Base-by-base conservation (phyloP, 164 flowering plant genomes). In the Aristolochia fimbriata region DNA sequence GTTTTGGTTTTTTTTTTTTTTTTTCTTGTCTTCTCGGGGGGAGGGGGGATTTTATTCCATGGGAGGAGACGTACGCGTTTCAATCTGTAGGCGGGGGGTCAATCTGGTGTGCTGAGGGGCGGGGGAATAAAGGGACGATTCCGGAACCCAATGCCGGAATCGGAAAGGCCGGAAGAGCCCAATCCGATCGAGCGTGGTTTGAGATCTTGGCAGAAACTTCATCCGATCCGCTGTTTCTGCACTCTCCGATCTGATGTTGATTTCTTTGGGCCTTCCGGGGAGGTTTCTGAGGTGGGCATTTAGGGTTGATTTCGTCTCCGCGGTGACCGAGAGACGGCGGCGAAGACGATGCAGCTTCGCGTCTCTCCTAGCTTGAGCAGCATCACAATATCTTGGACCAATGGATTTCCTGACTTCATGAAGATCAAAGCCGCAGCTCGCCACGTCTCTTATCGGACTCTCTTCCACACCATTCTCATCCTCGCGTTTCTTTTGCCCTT, bases 281-380 rank as follows among this genome's bases (percentile, higher is more conserved):
- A 63, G 43, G 49, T 60, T 21, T 33, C 22, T 63, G 37, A 46
- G 51, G 10, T 58, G 55, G 66, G 62, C 49, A 20, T 56, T 5
- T 56, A 21, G 49, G 55, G 62, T 61, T 52, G 56, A 52, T 60
- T 17, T 43, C 25, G 54, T 55, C 48, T 60, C 56, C 60, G 41
- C 6, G 23, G 56, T 23, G 51, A 30, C 56, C 37, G 63, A 16
- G 21, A n/a, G 70, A 72, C 64, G 65, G 76, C 77, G 67, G 59
- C 66, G 80, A 73, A 63, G 71, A 85, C 77, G 87, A 93, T 93
- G 98, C 98, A 87, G 96, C 85, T 93, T 80, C 96, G 79, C 73
- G 78, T 93, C 81, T 93, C 98, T 70, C 98, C 96, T 80, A 90
- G 96, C 78, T 90, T 90, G 98, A 93, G 90, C 86, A 93, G 97